Evolutionary conservation across 2,329 filamentous ascomycete genomes (phyloP).

Genomic region (Penicillium sp.): DNA sequence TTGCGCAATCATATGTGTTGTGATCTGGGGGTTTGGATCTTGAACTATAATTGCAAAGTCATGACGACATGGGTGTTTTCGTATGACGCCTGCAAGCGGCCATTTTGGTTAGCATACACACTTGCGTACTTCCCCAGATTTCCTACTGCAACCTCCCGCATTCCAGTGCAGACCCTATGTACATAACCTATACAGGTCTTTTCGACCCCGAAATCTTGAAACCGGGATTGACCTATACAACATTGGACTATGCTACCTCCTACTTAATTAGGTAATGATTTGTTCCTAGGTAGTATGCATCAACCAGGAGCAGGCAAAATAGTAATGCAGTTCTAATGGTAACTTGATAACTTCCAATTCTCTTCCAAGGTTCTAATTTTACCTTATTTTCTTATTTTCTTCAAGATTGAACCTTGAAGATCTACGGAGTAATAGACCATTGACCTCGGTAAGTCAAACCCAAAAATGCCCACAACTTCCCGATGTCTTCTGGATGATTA

Average conservation of each 20-base stretch:
- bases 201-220: too few relatives aligned
- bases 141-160: not conserved
- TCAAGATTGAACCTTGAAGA: not conserved
- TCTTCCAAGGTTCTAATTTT: not conserved
- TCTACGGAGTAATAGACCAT: not conserved
- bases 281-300: not conserved
- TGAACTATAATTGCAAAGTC: not conserved
- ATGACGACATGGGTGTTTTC: slow-evolving; percentile 5
- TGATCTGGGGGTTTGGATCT: not conserved
- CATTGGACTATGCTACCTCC: not conserved
- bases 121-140: not conserved
- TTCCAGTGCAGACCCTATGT: not conserved
- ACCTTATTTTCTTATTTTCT: not conserved
- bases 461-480: not conserved
- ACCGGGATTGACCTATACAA: not conserved
- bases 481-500: slow-evolving; percentile 2
- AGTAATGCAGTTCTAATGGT: not conserved
- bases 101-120: not conserved
- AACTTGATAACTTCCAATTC: not conserved
- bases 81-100: slow-evolving; percentile 1
- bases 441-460: not conserved
- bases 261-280: not conserved
- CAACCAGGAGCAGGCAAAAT: not conserved
- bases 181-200: not conserved
- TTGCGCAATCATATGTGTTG: not conserved